A percentile compares a stretch with the other conserved stretches of the same genome.
phyloP scores from a whole-genome alignment of 257 asterid genomes.

The Linderniella brevidens region DNA sequence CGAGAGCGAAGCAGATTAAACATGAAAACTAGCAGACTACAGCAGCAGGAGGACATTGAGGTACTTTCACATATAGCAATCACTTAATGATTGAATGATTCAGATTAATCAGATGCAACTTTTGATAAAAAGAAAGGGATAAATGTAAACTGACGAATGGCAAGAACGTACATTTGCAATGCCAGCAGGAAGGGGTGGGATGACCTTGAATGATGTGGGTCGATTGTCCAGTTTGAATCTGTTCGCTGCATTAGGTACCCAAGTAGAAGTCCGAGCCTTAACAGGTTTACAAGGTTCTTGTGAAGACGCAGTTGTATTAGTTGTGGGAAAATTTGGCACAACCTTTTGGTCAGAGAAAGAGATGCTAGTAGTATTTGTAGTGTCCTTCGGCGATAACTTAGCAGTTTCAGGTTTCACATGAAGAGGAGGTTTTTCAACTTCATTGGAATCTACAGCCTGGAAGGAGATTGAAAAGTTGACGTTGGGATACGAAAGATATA shows the following conservation, averaged over 20 bases:
- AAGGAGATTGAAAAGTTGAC: conserved; percentile 11
- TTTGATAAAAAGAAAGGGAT: background rate
- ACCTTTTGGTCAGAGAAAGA: conserved; percentile 20
- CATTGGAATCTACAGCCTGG: conserved; percentile 59
- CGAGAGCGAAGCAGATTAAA: too few species aligned
- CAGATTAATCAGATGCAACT: background rate
- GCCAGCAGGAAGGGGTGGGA: conserved; percentile 66
- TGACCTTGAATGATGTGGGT: conserved; percentile 61
- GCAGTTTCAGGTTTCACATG: conserved; percentile 30
- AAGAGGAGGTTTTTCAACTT: conserved; percentile 25
- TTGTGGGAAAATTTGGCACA: conserved; percentile 19
- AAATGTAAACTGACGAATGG: background rate
- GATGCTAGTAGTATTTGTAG: conserved; percentile 13
- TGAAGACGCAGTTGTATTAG: conserved; percentile 11
- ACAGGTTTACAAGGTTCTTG: conserved; percentile 33
- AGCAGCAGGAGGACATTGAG: too few species aligned
- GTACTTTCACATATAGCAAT: too few species aligned
- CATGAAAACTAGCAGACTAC: too few species aligned
- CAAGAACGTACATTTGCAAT: conserved; percentile 52
- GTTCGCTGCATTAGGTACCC: conserved; percentile 38
- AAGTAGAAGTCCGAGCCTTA: conserved; percentile 38
- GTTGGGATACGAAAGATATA: conserved; percentile 3
- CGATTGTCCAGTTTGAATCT: conserved; percentile 93
- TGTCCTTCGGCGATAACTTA: conserved; percentile 20
- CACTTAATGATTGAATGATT: background rate